A percentile compares a stretch with the other conserved stretches of the same genome.
These are phyloP conservation scores for Russula griseocarnosa DNA, from an alignment of 768 basidiomycete species.

Conservation along the genomic window DNA sequence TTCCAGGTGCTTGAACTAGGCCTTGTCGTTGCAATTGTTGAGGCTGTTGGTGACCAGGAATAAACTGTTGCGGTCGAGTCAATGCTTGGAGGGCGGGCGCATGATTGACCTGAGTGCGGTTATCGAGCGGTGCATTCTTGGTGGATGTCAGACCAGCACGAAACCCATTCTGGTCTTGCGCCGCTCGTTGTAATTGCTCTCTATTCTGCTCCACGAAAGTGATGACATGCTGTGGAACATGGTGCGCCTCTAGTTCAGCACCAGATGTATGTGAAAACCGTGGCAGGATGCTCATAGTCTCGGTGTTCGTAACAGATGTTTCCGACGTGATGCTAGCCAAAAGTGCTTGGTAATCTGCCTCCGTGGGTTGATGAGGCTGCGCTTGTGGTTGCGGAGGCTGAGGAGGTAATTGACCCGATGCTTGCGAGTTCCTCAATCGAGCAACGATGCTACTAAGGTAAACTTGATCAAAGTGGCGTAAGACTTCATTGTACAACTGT, in stretches of 20 bases:
- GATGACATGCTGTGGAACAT: slow-evolving; percentile 14
- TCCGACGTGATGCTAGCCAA: slow-evolving; percentile 8
- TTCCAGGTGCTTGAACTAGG: slow-evolving; percentile 1
- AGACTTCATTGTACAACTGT: slow-evolving; percentile 7
- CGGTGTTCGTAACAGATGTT: not conserved
- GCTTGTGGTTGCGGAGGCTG: slow-evolving; percentile 9
- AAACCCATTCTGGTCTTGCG: slow-evolving; percentile 25
- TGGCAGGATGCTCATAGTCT: slow-evolving; percentile 20
- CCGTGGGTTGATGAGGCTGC: slow-evolving; percentile 17
- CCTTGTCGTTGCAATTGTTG: slow-evolving; percentile 10
- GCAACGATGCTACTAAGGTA: slow-evolving; percentile 4
- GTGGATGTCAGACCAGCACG: slow-evolving; percentile 17
- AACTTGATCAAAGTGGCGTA: slow-evolving; percentile 18
- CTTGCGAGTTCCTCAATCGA: slow-evolving; percentile 1
- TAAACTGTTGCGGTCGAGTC: slow-evolving; percentile 6
- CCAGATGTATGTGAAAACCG: slow-evolving; percentile 25
- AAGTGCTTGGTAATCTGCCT: slow-evolving; percentile 23
- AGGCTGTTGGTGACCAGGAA: slow-evolving; percentile 1
- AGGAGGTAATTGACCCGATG: not conserved
- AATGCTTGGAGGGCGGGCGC: not conserved
- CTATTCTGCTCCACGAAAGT: slow-evolving; percentile 21
- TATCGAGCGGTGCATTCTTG: slow-evolving; percentile 15
- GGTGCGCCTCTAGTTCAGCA: slow-evolving; percentile 20
- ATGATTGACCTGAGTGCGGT: slow-evolving; percentile 17
- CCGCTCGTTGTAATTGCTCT: slow-evolving; percentile 17